Evolutionary conservation across 345 rosid species (phyloP).

Genomic region (Aegle marmelos): DNA sequence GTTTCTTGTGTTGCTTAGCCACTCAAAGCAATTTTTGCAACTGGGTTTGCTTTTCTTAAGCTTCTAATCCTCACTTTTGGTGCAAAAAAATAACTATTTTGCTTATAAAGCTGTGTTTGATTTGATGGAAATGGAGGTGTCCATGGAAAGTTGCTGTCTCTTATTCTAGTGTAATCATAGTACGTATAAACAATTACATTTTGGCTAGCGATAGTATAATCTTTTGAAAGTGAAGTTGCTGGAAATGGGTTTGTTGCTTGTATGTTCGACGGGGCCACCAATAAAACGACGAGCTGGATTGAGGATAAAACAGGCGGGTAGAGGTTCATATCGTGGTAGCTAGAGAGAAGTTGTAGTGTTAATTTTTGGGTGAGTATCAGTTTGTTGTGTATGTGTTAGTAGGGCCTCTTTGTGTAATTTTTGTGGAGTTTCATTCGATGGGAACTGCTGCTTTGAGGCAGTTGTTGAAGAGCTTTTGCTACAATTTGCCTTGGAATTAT

Average conservation of each 20-base stretch:
- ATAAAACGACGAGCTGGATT: slow-evolving; percentile 49
- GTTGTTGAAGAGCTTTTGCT: slow-evolving; percentile 46
- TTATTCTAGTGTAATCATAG: not conserved
- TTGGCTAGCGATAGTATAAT: not conserved
- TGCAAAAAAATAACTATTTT: not conserved
- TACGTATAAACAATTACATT: not conserved
- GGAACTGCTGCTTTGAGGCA: slow-evolving; percentile 44
- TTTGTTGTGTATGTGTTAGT: slow-evolving; percentile 17
- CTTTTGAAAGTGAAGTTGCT: slow-evolving; percentile 4
- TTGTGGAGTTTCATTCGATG: slow-evolving; percentile 31
- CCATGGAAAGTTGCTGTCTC: not conserved
- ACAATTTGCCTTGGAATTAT: slow-evolving; percentile 48
- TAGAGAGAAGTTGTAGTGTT: slow-evolving; percentile 27
- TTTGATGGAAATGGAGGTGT: not conserved
- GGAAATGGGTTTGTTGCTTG: slow-evolving; percentile 36
- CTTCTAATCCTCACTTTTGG: not conserved
- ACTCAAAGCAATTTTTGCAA: not conserved
- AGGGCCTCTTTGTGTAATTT: slow-evolving; percentile 14
- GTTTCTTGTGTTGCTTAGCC: not conserved
- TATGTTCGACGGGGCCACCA: slow-evolving; percentile 45
- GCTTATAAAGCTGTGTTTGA: not conserved
- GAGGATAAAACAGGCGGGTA: slow-evolving; percentile 52
- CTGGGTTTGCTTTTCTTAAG: not conserved
- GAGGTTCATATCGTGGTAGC: slow-evolving; percentile 61
- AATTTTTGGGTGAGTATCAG: not conserved